These are phyloP conservation scores for Thraustochytrium striatum DNA, from an alignment of 352 stramenopile species.

Conservation along the genomic window DNA sequence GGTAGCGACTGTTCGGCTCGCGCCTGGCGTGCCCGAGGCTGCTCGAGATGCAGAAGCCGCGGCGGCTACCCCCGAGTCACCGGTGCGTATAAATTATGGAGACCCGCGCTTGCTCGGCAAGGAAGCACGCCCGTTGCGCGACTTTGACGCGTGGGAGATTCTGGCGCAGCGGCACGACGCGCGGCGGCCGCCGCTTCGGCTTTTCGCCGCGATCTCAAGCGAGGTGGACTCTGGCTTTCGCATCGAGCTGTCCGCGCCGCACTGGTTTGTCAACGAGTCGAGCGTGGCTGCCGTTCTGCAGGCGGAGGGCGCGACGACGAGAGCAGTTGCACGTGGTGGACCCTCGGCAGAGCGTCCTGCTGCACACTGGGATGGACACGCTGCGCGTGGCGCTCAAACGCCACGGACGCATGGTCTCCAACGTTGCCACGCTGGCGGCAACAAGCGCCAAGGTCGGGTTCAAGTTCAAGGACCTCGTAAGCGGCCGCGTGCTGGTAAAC, in stretches of 20 bases:
- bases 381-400: background rate
- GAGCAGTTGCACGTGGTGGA: background rate
- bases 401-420: conserved; percentile 7
- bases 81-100: too few relatives aligned
- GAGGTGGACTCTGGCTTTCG: conserved; percentile 16
- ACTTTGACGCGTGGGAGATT: background rate
- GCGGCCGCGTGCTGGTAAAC: conserved; percentile 26
- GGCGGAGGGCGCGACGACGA: background rate
- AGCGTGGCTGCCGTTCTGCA: conserved; percentile 34
- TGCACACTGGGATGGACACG: background rate
- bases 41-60: too few relatives aligned
- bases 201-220: background rate
- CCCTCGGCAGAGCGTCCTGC: background rate
- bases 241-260: background rate
- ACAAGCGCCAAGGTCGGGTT: background rate
- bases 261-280: conserved; percentile 45
- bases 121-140: background rate
- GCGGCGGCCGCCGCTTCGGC: background rate
- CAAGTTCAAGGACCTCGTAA: conserved; percentile 41
- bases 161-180: background rate
- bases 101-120: background rate
- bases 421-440: background rate
- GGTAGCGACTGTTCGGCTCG: too few relatives aligned
- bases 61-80: too few relatives aligned
- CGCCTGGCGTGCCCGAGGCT: too few relatives aligned